A percentile compares a stretch with the other conserved stretches of the same genome.
Evolutionary conservation across 208 protist species (phyloP).

Genomic region (Histomonas meleagridis): DNA sequence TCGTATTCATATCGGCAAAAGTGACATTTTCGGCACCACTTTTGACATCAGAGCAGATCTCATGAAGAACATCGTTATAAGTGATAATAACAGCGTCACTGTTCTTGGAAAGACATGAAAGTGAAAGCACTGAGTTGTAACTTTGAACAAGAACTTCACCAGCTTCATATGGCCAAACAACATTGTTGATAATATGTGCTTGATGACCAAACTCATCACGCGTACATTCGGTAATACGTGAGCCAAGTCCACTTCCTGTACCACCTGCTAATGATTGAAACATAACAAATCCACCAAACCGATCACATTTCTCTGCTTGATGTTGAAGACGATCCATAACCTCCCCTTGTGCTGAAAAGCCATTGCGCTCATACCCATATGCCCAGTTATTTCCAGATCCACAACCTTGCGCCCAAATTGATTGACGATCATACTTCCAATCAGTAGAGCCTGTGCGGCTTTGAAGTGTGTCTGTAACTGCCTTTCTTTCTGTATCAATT

Average conservation of each 20-base stretch:
- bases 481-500: slow-evolving; percentile 30
- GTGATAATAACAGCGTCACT: slow-evolving; percentile 21
- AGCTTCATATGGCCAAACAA: slow-evolving; percentile 17
- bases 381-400: slow-evolving; percentile 29
- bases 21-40: slow-evolving; percentile 22
- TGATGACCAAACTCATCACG: background rate
- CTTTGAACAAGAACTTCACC: slow-evolving; percentile 5
- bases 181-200: slow-evolving; percentile 15
- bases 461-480: background rate
- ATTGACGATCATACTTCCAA: background rate
- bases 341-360: background rate
- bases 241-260: background rate
- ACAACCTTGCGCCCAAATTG: slow-evolving; percentile 8
- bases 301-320: slow-evolving; percentile 35
- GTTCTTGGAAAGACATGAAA: background rate
- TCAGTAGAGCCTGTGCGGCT: background rate
- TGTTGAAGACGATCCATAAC: slow-evolving; percentile 7
- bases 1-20: background rate
- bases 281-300: slow-evolving; percentile 15
- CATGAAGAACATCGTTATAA: slow-evolving; percentile 16
- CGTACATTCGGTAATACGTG: slow-evolving; percentile 1
- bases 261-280: slow-evolving; percentile 19
- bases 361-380: slow-evolving; percentile 23
- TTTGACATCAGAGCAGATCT: background rate
- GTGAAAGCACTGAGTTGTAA: background rate